These are phyloP conservation scores for Tulasnella sp. DNA, from an alignment of 768 basidiomycete species.

Conservation along the genomic window DNA sequence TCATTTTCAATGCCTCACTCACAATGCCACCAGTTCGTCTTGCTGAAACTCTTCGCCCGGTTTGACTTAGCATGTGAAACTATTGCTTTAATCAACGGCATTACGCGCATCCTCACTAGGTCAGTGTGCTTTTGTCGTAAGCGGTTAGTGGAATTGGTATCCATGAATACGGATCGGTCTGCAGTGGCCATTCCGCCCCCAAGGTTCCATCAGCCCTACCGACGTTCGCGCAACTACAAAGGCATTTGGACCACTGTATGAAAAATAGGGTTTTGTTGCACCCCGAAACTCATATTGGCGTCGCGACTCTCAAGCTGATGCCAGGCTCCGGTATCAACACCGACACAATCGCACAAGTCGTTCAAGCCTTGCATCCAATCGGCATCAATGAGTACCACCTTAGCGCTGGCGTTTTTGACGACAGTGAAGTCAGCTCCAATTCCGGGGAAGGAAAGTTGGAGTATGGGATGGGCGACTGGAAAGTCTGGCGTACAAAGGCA, in stretches of 20 bases:
- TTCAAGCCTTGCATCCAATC: constrained; percentile 41
- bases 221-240: not conserved
- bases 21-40: not conserved
- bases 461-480: constrained; percentile 59
- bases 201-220: not conserved
- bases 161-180: constrained; percentile 37
- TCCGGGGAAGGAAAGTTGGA: not conserved
- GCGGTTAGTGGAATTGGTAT: too few species aligned
- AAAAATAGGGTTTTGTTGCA: not conserved
- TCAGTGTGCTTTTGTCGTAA: constrained; percentile 23
- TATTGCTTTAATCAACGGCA: constrained; percentile 47
- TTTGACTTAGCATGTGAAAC: constrained; percentile 33
- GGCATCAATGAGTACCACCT: constrained; percentile 63
- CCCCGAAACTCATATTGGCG: not conserved
- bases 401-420: constrained; percentile 58
- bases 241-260: not conserved
- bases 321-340: constrained; percentile 69
- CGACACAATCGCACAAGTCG: constrained; percentile 39
- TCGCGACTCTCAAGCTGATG: constrained; percentile 34
- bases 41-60: not conserved
- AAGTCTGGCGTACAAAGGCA: constrained; percentile 53
- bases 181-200: constrained; percentile 31
- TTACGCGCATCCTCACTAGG: constrained; percentile 77
- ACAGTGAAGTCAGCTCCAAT: constrained; percentile 42
- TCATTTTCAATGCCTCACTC: too few species aligned